phyloP scores from a whole-genome alignment of 2,329 filamentous ascomycete species.

The Pleomassaria siparia region DNA sequence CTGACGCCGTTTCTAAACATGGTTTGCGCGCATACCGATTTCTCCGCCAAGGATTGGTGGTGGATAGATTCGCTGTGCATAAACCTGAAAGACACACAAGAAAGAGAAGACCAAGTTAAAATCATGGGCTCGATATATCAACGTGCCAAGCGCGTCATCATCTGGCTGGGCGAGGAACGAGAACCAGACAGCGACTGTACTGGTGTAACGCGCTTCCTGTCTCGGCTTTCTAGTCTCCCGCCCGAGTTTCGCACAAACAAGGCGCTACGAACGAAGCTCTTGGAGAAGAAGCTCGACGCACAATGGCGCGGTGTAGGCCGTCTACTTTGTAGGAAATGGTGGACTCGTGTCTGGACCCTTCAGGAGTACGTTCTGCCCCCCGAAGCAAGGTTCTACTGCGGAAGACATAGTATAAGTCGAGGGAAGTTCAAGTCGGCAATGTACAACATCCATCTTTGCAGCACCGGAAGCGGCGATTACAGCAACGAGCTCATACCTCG shows the following conservation, averaged over 20 bases:
- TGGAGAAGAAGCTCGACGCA: slow-evolving; percentile 15
- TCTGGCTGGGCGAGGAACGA: slow-evolving; percentile 29
- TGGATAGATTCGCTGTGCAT: slow-evolving; percentile 38
- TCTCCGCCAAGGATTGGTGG: slow-evolving; percentile 27
- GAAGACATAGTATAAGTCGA: slow-evolving; percentile 21
- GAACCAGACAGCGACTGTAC: slow-evolving; percentile 24
- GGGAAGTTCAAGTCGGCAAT: slow-evolving; percentile 31
- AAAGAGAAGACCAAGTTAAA: slow-evolving; percentile 32
- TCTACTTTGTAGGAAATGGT: slow-evolving; percentile 31
- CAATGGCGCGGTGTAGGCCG: slow-evolving; percentile 25
- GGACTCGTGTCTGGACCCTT: slow-evolving; percentile 31
- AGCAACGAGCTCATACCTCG: slow-evolving; percentile 28
- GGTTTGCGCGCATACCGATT: slow-evolving; percentile 24
- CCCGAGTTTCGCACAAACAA: slow-evolving; percentile 15
- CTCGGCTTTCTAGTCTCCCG: slow-evolving; percentile 21
- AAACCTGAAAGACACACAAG: slow-evolving; percentile 25
- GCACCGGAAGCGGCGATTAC: slow-evolving; percentile 13
- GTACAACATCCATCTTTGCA: slow-evolving; percentile 33
- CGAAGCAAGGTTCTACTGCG: slow-evolving; percentile 30
- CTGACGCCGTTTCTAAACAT: slow-evolving; percentile 26
- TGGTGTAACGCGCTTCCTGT: slow-evolving; percentile 27
- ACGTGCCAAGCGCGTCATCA: slow-evolving; percentile 18
- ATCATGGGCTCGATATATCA: slow-evolving; percentile 37
- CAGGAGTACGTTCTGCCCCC: slow-evolving; percentile 34
- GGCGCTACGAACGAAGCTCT: slow-evolving; percentile 16